phyloP scores from a whole-genome alignment of 148 eudicot species.

The Cornus suecica region DNA sequence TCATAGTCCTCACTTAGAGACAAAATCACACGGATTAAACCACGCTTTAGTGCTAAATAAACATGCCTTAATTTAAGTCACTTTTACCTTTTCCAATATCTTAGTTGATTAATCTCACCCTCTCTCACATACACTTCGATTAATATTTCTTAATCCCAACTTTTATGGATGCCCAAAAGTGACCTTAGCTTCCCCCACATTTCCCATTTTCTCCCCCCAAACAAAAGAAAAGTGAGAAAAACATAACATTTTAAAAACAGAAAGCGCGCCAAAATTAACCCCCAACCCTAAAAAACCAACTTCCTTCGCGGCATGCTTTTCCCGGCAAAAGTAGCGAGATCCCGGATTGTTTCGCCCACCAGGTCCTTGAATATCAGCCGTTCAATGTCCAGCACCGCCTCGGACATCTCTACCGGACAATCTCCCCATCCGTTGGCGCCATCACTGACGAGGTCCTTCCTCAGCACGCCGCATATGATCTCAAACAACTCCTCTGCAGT shows the following conservation, averaged over 20 bases:
- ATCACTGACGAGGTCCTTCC: conserved; percentile 70
- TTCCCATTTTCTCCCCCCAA: conserved; percentile 6
- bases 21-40: neutral
- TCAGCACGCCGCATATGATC: conserved; percentile 60
- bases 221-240: neutral
- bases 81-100: neutral
- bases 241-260: neutral
- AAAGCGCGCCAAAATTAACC: conserved; percentile 37
- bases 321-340: conserved; percentile 44
- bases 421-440: conserved; percentile 63
- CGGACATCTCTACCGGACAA: conserved; percentile 64
- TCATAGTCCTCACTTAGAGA: neutral
- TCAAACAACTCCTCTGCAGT: conserved; percentile 59
- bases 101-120: neutral
- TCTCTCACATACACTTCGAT: neutral
- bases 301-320: conserved; percentile 53
- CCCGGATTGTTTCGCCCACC: conserved; percentile 65
- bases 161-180: neutral
- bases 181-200: conserved; percentile 38
- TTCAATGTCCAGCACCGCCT: conserved; percentile 75
- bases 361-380: conserved; percentile 83
- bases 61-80: neutral
- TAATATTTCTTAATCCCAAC: neutral
- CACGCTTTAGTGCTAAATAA: neutral
- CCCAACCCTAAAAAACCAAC: conserved; percentile 51